Base-by-base conservation (phyloP, 805 yeast species). In the Danielia oregonensis region DNA sequence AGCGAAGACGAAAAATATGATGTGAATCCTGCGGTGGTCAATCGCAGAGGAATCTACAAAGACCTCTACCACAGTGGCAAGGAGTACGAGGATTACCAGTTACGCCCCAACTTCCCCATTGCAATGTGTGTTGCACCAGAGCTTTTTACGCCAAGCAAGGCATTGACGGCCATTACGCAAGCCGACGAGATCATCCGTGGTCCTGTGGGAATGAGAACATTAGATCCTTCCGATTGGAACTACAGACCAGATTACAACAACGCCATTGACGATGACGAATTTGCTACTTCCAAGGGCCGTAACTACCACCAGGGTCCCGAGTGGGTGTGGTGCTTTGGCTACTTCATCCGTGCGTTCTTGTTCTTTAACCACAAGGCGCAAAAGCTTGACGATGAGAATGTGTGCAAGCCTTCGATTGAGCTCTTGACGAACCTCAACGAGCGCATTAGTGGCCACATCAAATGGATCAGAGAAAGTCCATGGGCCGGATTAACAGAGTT, bases 281-380 rank as follows among this genome's bases (percentile, higher is more conserved):
- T 88, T 70, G 87, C 94, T 1, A 88, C 97, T 0, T 72, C 97
- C 2, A 87, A 88, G 61, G 98, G 98, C 19, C 76, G 97, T 51
- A 93, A 93, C 62, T 91, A 91, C 57, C 98, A 91, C 59, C 97
- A 91, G 63, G 98, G 98, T 2, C 98, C 98, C 2, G 98, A 93
- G 56, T 91, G 98, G 98, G 84, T 86, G 22, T 91, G 97, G 97
- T 75, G 79, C 39, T 70, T 73, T 17, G 98, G 98, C 3, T 88
- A 78, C 58, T 91, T 87, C 54, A 61, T 93, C 46, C 74, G 97
- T 43, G 95, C 97, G 0, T 79, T 70, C 49, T 64, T 76, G 24
- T 57, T 63, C 29, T 77, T 82, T 53, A 78, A 79, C 47, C 57
- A 68, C 30, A 37, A 52, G 3, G 53, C 60, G 4, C 62, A 62